These are phyloP conservation scores for Hordeum pubiflorum DNA, from an alignment of 202 grass and related monocot genomes.

Conservation along the genomic window DNA sequence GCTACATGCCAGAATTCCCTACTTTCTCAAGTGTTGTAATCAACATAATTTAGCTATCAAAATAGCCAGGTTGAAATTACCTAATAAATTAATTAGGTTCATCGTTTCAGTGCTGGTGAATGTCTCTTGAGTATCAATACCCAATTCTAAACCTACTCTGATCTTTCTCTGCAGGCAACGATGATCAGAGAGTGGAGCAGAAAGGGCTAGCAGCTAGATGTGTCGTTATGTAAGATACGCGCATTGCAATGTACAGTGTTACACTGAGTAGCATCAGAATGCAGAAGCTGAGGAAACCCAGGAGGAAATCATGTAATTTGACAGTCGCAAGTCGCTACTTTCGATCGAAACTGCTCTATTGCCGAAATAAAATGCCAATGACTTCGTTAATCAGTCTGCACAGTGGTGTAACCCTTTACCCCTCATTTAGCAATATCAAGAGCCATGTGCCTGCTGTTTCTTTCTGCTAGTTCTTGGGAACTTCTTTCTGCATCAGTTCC, in stretches of 20 bases:
- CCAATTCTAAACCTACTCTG: background rate
- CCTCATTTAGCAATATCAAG: background rate
- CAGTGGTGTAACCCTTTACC: background rate
- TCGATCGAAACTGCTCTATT: background rate
- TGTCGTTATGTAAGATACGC: constrained; percentile 51
- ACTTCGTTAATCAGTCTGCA: constrained; percentile 18
- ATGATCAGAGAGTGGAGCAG: constrained; percentile 69
- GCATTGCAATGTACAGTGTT: constrained; percentile 39
- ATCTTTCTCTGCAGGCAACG: constrained; percentile 46
- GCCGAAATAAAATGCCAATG: constrained; percentile 25
- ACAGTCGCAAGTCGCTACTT: background rate
- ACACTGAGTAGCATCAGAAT: constrained; percentile 24
- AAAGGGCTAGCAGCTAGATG: constrained; percentile 57
- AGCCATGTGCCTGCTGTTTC: background rate
- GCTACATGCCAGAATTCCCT: background rate
- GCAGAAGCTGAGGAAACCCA: constrained; percentile 13
- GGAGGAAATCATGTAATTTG: constrained; percentile 24
- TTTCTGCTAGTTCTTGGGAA: background rate
- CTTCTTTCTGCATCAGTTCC: background rate
- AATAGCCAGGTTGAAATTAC: background rate
- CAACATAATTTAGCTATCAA: background rate
- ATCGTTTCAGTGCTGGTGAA: background rate
- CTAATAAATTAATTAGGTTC: background rate
- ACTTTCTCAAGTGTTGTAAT: background rate
- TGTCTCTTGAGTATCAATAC: background rate